Conservation (phyloP, 176 grass and related monocot genomes). For the Bonia amplexicaulis region DNA sequence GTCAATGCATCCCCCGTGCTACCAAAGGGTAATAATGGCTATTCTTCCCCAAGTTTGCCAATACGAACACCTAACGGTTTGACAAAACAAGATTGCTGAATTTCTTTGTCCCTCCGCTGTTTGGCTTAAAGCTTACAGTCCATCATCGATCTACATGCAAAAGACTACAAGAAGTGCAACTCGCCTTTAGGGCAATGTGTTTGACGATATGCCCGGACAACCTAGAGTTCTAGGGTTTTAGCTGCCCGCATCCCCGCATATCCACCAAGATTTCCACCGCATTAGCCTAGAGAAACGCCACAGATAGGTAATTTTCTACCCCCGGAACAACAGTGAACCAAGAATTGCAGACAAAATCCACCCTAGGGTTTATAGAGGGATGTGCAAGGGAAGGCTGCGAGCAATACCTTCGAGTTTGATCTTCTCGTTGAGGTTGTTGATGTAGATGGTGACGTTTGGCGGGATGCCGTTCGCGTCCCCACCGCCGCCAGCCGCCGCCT, state of each 20-base stretch:
- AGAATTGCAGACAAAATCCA: neutral
- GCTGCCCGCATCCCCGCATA: neutral
- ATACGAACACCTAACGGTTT: neutral
- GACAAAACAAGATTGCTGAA: neutral
- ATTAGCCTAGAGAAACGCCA: neutral
- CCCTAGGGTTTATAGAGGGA: slow-evolving; percentile 30
- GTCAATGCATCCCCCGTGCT: neutral
- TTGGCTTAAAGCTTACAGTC: neutral
- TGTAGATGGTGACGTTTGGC: slow-evolving; percentile 90
- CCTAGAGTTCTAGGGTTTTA: neutral
- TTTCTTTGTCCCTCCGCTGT: neutral
- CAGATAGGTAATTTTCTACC: neutral
- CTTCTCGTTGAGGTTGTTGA: slow-evolving; percentile 99
- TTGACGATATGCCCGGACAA: neutral
- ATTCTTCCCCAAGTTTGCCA: neutral
- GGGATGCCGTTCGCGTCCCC: slow-evolving; percentile 39
- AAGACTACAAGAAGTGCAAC: neutral
- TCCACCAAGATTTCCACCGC: neutral
- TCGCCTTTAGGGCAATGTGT: neutral
- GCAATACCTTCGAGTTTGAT: slow-evolving; percentile 83
- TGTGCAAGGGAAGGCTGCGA: neutral
- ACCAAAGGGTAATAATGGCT: neutral
- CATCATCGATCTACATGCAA: neutral
- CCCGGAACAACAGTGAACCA: neutral
- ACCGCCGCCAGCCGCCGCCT: slow-evolving; percentile 23